These are phyloP conservation scores for Claviceps sp. DNA, from an alignment of 2,329 filamentous ascomycete species.

Conservation along the genomic window DNA sequence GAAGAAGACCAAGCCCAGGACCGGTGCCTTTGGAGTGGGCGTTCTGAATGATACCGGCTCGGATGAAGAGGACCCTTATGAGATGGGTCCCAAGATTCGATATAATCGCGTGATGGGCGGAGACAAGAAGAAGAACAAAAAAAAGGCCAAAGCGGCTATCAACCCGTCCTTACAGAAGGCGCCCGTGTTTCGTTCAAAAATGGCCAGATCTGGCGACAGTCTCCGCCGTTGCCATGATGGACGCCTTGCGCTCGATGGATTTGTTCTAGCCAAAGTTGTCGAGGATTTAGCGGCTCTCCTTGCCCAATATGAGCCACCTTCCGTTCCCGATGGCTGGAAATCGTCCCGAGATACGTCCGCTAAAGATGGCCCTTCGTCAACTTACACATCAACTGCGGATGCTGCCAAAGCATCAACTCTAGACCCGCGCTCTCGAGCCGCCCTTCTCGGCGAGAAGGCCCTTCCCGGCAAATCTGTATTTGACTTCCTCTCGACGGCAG, in stretches of 20 bases:
- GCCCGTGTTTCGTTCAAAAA: constrained; percentile 63
- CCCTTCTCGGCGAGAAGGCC: constrained; percentile 60
- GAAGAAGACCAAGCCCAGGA: constrained; percentile 37
- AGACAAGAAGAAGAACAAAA: constrained; percentile 73
- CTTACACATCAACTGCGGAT: constrained; percentile 57
- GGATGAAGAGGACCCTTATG: constrained; percentile 89
- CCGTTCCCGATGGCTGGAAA: constrained; percentile 62
- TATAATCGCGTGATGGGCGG: constrained; percentile 74
- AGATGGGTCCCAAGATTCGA: constrained; percentile 78
- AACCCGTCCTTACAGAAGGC: constrained; percentile 54
- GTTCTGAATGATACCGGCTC: constrained; percentile 87
- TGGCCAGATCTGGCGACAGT: constrained; percentile 15
- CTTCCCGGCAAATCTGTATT: constrained; percentile 91
- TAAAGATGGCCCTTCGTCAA: constrained; percentile 1
- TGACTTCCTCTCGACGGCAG: constrained; percentile 71
- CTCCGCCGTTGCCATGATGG: constrained; percentile 67
- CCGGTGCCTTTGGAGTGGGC: constrained; percentile 72
- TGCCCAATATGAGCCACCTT: constrained; percentile 44
- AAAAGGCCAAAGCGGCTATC: constrained; percentile 30
- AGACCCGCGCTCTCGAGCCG: constrained; percentile 63
- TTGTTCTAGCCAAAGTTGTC: constrained; percentile 51
- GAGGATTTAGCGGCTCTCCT: constrained; percentile 20
- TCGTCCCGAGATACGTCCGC: constrained; percentile 34
- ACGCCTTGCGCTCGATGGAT: constrained; percentile 65
- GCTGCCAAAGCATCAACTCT: constrained; percentile 65